Base-by-base conservation (phyloP, 371 early-diverging fungal species). In the Rhizopus delemar region DNA sequence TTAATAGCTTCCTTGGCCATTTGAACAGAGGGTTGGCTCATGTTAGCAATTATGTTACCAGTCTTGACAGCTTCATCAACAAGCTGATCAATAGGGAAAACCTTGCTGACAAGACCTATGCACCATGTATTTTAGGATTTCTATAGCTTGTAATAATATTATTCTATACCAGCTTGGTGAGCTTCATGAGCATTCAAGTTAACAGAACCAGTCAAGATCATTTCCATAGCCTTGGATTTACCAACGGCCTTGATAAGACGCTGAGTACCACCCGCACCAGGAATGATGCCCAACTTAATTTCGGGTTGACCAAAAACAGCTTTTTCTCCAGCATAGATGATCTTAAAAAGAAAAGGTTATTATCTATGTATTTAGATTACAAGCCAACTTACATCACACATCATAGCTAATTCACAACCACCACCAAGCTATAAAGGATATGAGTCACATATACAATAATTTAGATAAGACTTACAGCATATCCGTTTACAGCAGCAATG, bases 391-490 rank as follows among this genome's bases (percentile, higher is more conserved):
- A 78, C 77, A 73, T 84, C 93, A 77, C 93, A 93, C 95, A 96
- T 97, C 98, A 97, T 98, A 62, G 99, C 98, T 69, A 98, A 85
- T 74, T 98, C 98, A 74, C 98, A 98, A 58, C 98, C 98, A 71
- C 98, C 98, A 56, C 98, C 98, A 33, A 98, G 90, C 85, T 91
- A 75, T 28, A 54, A 41, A 39, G 55, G 31, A 59, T 33, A 38
- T 11, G 36, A 53, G 43, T 35, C 12, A 11, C 54, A n/a, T 43
- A 41, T 29, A 28, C 49, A 59, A 35, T 54, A 41, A 45, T 16
- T 36, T 46, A 12, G 31, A 31, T 36, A 60, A n/a, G 4, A 72
- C 86, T 66, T 86, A 92, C 91, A 72, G 98, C 98, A 66, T 90
- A 96, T 3, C 98, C 98, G 66, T 95, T 95, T 67, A 98, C 98